Evolutionary conservation across 352 stramenopile genomes (phyloP).

Genomic region (Phytophthora hibernalis): DNA sequence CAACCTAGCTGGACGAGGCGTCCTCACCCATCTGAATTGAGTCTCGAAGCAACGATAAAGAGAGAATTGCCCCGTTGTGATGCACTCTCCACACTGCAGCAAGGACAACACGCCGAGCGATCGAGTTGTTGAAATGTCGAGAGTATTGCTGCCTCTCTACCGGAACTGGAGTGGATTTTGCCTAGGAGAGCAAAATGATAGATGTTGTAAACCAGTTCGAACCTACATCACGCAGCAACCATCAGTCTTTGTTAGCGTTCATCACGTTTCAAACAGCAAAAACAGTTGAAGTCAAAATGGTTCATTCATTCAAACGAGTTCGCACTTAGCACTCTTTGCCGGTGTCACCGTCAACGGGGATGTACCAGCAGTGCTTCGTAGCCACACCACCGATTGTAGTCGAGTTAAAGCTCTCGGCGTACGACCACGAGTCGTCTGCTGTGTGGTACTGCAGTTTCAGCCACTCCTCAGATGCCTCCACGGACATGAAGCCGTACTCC

Average conservation of each 20-base stretch:
- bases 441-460: constrained; percentile 74
- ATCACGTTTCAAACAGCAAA: constrained; percentile 7
- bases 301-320: constrained; percentile 23
- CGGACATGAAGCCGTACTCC: constrained; percentile 73
- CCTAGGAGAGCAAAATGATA: constrained; percentile 17
- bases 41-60: constrained; percentile 31
- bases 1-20: constrained; percentile 19
- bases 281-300: constrained; percentile 9
- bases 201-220: constrained; percentile 12
- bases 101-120: constrained; percentile 6
- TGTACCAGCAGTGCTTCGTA: constrained; percentile 78
- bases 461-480: constrained; percentile 65
- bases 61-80: constrained; percentile 26
- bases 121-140: constrained; percentile 20
- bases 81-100: constrained; percentile 24
- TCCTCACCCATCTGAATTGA: constrained; percentile 25
- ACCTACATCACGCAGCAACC: constrained; percentile 22
- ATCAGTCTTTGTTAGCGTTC: not conserved
- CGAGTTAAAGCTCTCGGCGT: constrained; percentile 49
- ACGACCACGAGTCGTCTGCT: constrained; percentile 62
- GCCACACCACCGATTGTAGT: constrained; percentile 53
- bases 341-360: constrained; percentile 51
- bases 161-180: constrained; percentile 28
- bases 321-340: constrained; percentile 39
- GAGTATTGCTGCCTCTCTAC: constrained; percentile 1